Percentiles rank a stretch among this genome's conserved stretches.
phyloP scores from a whole-genome alignment of 495 filamentous ascomycete genomes.

The Podospora pseudoanserina region DNA sequence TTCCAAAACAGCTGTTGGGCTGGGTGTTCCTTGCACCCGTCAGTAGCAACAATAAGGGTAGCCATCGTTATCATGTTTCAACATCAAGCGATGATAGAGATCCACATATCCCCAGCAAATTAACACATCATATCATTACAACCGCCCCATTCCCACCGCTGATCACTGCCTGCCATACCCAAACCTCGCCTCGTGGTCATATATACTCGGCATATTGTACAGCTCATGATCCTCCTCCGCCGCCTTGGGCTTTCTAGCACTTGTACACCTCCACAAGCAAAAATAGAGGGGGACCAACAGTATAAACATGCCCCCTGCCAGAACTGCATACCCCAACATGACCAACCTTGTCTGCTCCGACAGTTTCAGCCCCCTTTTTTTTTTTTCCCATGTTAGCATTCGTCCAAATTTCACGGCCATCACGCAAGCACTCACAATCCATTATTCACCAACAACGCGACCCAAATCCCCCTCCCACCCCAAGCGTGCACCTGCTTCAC shows the following conservation, averaged over 20 bases:
- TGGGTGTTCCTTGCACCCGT: too few species aligned
- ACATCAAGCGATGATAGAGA: too few species aligned
- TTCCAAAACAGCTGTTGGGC: not conserved
- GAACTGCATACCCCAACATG: constrained; percentile 29
- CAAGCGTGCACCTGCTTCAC: constrained; percentile 23
- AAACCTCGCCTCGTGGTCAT: constrained; percentile 19
- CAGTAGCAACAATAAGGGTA: too few species aligned
- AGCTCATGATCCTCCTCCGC: constrained; percentile 21
- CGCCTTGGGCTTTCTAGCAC: constrained; percentile 14
- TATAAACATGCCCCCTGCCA: constrained; percentile 23
- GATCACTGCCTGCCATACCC: not conserved
- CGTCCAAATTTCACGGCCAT: not conserved
- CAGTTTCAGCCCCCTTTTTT: constrained; percentile 28
- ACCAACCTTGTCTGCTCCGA: constrained; percentile 17
- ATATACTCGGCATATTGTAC: constrained; percentile 19
- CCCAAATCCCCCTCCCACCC: constrained; percentile 26
- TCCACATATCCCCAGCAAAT: too few species aligned
- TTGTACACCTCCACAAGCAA: constrained; percentile 25
- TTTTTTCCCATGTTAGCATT: not conserved
- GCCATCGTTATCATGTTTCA: too few species aligned
- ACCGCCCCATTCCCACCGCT: too few species aligned
- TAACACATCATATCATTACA: too few species aligned
- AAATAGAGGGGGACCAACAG: constrained; percentile 25
- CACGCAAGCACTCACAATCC: constrained; percentile 27
- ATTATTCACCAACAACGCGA: constrained; percentile 30